These are phyloP conservation scores for Diophrys sp. DNA, from an alignment of 73 alveolate genomes.

Conservation along the genomic window DNA sequence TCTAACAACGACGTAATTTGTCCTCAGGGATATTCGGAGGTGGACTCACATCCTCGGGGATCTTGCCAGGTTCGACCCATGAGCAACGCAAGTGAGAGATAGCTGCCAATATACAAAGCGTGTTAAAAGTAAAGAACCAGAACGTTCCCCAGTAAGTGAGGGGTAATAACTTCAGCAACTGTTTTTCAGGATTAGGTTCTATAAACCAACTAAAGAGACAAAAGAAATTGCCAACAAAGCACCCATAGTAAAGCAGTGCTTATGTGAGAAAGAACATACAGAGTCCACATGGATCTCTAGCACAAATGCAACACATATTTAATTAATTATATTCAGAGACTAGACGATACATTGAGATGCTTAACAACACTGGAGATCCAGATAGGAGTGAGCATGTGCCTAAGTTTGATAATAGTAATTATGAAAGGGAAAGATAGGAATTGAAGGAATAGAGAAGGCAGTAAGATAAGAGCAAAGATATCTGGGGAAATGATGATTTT, in stretches of 20 bases:
- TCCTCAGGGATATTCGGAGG: constrained; percentile 9
- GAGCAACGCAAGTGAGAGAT: constrained; percentile 40
- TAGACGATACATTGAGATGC: too few relatives aligned
- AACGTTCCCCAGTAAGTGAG: constrained; percentile 34
- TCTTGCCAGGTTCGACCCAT: constrained; percentile 45
- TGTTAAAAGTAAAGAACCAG: constrained; percentile 24
- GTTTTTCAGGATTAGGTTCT: background rate
- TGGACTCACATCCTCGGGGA: constrained; percentile 21
- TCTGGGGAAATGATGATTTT: too few relatives aligned
- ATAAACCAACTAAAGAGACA: background rate
- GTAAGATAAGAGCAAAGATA: too few relatives aligned
- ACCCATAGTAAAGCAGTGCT: background rate
- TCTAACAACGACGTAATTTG: constrained; percentile 25
- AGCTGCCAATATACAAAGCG: constrained; percentile 29
- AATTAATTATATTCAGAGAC: too few relatives aligned
- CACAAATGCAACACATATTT: background rate
- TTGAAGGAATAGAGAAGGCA: too few relatives aligned
- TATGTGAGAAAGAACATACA: background rate
- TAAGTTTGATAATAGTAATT: too few relatives aligned
- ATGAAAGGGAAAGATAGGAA: too few relatives aligned
- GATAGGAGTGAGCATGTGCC: too few relatives aligned
- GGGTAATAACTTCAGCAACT: constrained; percentile 21
- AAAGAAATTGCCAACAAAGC: background rate
- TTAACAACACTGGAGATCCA: too few relatives aligned
- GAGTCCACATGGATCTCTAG: background rate